These are phyloP conservation scores for Kodamaea neixiangensis DNA, from an alignment of 805 yeast genomes.

Conservation along the genomic window DNA sequence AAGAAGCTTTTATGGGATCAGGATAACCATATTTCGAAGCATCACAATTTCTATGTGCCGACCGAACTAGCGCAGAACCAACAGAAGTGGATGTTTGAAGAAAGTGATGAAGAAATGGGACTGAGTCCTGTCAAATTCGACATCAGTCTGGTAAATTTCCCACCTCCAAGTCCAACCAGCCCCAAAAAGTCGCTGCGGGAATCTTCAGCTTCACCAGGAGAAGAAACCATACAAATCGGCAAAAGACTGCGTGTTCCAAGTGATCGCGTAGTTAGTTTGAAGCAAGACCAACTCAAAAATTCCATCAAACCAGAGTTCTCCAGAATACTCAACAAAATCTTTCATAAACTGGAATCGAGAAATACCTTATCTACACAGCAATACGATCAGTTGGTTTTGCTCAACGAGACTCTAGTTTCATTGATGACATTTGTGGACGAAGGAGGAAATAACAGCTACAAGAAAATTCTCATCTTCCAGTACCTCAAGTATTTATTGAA, in stretches of 20 bases:
- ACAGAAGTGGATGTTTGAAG: slow-evolving; percentile 12
- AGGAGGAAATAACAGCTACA: slow-evolving; percentile 8
- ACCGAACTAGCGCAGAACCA: slow-evolving; percentile 39
- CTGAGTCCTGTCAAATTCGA: slow-evolving; percentile 32
- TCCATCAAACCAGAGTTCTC: slow-evolving; percentile 18
- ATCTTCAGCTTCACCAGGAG: slow-evolving; percentile 22
- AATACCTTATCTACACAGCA: slow-evolving; percentile 34
- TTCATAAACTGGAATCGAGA: slow-evolving; percentile 33
- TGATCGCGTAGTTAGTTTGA: slow-evolving; percentile 8
- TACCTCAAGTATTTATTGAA: slow-evolving; percentile 41
- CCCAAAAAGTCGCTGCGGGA: slow-evolving; percentile 15
- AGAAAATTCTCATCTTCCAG: slow-evolving; percentile 38
- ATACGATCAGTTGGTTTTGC: slow-evolving; percentile 25
- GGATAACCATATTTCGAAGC: slow-evolving; percentile 33
- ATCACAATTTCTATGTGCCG: slow-evolving; percentile 37
- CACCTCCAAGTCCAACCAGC: slow-evolving; percentile 6
- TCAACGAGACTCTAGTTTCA: slow-evolving; percentile 20
- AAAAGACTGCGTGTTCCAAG: slow-evolving; percentile 7
- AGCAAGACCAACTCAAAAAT: slow-evolving; percentile 14
- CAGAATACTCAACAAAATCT: slow-evolving; percentile 20
- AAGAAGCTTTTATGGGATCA: slow-evolving; percentile 42
- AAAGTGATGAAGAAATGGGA: slow-evolving; percentile 6
- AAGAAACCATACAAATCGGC: slow-evolving; percentile 5
- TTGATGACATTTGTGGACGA: slow-evolving; percentile 24
- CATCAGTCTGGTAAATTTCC: slow-evolving; percentile 32